Evolutionary conservation across 1,284 basidiomycete genomes (phyloP).

Genomic region (Ustilago cynodontis): DNA sequence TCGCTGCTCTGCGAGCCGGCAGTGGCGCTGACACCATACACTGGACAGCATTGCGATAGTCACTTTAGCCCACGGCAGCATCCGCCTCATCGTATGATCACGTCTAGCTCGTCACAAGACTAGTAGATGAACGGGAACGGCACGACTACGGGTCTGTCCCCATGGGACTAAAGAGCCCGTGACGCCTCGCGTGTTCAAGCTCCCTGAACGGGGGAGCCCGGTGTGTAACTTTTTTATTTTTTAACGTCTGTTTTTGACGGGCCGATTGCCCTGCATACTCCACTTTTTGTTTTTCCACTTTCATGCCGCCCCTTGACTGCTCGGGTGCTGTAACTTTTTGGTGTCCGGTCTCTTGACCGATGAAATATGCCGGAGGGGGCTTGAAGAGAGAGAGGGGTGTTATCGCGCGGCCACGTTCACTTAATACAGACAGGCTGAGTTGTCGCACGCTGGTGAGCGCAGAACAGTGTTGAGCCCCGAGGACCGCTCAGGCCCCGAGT

Average conservation of each 20-base stretch:
- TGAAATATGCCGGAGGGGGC: background rate
- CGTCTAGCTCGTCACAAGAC: background rate
- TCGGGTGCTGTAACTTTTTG: background rate
- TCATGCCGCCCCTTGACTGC: background rate
- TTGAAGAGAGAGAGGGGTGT: background rate
- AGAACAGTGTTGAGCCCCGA: background rate
- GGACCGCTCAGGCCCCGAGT: background rate
- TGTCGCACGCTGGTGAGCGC: background rate
- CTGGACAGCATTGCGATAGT: background rate
- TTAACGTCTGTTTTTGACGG: conserved; percentile 5
- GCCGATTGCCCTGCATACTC: conserved; percentile 6
- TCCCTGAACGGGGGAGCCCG: too few relatives aligned
- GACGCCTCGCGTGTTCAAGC: too few relatives aligned
- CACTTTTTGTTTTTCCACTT: conserved; percentile 8
- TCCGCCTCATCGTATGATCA: background rate
- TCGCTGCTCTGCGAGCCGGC: background rate
- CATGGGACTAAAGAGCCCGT: background rate
- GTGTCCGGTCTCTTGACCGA: background rate
- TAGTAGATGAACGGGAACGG: background rate
- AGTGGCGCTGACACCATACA: conserved; percentile 4
- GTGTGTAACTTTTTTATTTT: background rate
- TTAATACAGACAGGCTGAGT: background rate
- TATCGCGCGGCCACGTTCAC: conserved; percentile 1
- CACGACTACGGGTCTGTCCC: background rate
- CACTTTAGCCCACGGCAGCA: background rate